A percentile compares a stretch with the other conserved stretches of the same genome.
Conservation (phyloP, 495 filamentous ascomycete species). For the Penicillium arizonense region DNA sequence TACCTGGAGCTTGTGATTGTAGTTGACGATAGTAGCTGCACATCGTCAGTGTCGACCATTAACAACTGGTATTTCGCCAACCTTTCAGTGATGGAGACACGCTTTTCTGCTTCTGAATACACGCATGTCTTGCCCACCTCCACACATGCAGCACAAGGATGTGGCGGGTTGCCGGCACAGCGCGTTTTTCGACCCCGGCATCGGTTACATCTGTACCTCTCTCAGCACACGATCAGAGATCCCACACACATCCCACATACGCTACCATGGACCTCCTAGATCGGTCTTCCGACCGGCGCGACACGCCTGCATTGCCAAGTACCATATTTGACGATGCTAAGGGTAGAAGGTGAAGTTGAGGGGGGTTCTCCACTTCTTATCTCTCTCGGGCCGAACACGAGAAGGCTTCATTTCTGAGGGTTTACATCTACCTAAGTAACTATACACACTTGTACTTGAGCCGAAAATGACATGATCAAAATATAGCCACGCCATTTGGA, state of each 20-base stretch:
- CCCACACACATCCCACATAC: constrained; percentile 11
- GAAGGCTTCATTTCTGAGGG: background rate
- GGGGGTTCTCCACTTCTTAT: background rate
- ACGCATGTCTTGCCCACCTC: constrained; percentile 30
- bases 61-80: background rate
- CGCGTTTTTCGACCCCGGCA: constrained; percentile 36
- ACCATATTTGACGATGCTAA: constrained; percentile 19
- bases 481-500: constrained; percentile 49
- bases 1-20: constrained; percentile 25
- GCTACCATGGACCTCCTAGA: constrained; percentile 33
- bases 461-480: constrained; percentile 17
- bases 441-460: no score
- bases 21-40: constrained; percentile 33
- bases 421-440: background rate
- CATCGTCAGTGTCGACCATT: constrained; percentile 3
- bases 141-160: constrained; percentile 34
- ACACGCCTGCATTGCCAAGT: constrained; percentile 22
- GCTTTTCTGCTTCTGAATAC: constrained; percentile 40
- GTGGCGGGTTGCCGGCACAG: constrained; percentile 36
- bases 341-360: background rate
- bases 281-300: constrained; percentile 20
- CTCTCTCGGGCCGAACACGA: background rate
- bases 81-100: constrained; percentile 37
- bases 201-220: constrained; percentile 32
- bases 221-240: background rate